phyloP scores from a whole-genome alignment of 2,329 filamentous ascomycete species.

The Cercospora janseana region DNA sequence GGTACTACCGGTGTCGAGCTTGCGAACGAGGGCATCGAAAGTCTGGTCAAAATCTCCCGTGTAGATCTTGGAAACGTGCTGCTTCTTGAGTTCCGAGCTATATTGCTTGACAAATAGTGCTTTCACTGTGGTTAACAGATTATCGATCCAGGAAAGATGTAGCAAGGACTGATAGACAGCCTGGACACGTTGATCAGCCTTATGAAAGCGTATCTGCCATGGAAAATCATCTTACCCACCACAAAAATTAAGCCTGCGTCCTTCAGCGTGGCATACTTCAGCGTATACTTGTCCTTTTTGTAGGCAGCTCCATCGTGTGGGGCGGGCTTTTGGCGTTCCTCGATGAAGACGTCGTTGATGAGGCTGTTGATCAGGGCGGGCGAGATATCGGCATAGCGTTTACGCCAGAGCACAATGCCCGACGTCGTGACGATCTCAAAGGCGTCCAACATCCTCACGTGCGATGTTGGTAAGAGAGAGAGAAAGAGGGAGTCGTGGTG shows the following conservation, averaged over 20 bases:
- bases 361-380: constrained; percentile 86
- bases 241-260: constrained; percentile 95
- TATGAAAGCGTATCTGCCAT: not conserved
- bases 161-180: constrained; percentile 95
- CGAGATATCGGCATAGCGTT: constrained; percentile 75
- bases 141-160: constrained; percentile 94
- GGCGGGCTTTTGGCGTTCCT: constrained; percentile 70
- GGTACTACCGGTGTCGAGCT: constrained; percentile 61
- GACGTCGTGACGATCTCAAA: constrained; percentile 97
- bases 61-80: constrained; percentile 73
- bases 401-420: constrained; percentile 95
- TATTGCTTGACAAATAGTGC: constrained; percentile 90
- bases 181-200: constrained; percentile 49
- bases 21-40: constrained; percentile 87
- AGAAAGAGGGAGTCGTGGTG: not conserved
- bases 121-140: constrained; percentile 90
- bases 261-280: constrained; percentile 91
- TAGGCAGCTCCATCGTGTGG: constrained; percentile 63
- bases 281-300: constrained; percentile 86
- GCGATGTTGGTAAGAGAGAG: not conserved
- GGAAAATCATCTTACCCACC: constrained; percentile 51
- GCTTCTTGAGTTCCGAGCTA: constrained; percentile 78
- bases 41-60: constrained; percentile 83
- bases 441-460: constrained; percentile 74
- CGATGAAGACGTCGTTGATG: constrained; percentile 95